A percentile compares a stretch with the other conserved stretches of the same genome.
Evolutionary conservation across 1,284 basidiomycete species (phyloP).

Genomic region (Ceratobasidium sp.): DNA sequence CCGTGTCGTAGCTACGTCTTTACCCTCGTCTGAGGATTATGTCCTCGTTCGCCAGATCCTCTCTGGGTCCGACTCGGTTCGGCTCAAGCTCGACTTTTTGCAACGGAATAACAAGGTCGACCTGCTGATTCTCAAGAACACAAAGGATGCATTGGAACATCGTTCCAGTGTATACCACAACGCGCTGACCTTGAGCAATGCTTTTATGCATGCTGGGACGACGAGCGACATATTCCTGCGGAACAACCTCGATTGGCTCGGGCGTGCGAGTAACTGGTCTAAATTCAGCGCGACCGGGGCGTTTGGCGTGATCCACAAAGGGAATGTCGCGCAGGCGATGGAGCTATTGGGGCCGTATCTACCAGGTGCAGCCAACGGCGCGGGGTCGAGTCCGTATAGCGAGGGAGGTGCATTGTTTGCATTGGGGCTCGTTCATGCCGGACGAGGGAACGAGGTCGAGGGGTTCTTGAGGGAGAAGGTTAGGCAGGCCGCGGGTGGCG

Average conservation of each 20-base stretch:
- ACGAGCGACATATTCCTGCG: conserved; percentile 93
- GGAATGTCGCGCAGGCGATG: conserved; percentile 92
- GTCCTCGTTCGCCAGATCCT: conserved; percentile 84
- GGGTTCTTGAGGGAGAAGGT: conserved; percentile 83
- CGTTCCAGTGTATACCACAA: conserved; percentile 97
- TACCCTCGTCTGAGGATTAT: conserved; percentile 63
- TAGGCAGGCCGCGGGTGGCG: conserved; percentile 72
- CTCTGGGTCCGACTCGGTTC: conserved; percentile 89
- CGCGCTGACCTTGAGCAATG: conserved; percentile 93
- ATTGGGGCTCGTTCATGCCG: conserved; percentile 92
- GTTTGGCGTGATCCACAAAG: conserved; percentile 96
- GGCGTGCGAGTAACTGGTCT: conserved; percentile 94
- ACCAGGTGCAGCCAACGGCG: conserved; percentile 79
- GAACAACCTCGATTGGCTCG: conserved; percentile 96
- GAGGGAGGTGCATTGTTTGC: conserved; percentile 96
- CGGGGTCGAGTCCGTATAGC: conserved; percentile 74
- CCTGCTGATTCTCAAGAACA: conserved; percentile 89
- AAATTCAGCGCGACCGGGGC: conserved; percentile 97
- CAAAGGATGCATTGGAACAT: conserved; percentile 92
- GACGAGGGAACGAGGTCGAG: conserved; percentile 74
- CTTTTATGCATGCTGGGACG: conserved; percentile 95
- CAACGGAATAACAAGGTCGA: conserved; percentile 94
- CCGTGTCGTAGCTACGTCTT: conserved; percentile 53
- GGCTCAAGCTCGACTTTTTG: conserved; percentile 93
- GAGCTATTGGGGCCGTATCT: conserved; percentile 94